phyloP scores from a whole-genome alignment of 192 early-diverging fungal genomes.

The Jimgerdemannia lactiflua region DNA sequence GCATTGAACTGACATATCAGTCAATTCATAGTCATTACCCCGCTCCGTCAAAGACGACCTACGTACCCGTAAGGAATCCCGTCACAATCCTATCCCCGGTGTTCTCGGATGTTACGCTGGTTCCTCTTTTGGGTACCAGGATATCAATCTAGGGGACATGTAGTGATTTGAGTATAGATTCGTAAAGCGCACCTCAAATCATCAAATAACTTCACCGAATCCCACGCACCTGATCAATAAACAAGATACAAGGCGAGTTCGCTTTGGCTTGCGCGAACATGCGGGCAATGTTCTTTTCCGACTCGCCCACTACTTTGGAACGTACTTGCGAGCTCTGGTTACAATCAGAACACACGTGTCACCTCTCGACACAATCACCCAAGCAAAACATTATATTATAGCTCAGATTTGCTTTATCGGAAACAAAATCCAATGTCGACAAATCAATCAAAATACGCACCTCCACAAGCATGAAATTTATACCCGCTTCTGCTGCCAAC shows the following conservation, averaged over 20 bases:
- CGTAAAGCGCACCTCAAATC: not conserved
- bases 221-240: constrained; percentile 81
- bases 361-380: too few species aligned
- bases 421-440: not conserved
- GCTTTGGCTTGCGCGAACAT: constrained; percentile 82
- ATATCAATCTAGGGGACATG: constrained; percentile 64
- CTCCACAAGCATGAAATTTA: constrained; percentile 85
- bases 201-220: not conserved
- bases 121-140: constrained; percentile 72
- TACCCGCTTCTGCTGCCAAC: constrained; percentile 69
- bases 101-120: constrained; percentile 69
- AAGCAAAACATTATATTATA: too few species aligned
- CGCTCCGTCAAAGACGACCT: not conserved
- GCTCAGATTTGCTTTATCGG: too few species aligned
- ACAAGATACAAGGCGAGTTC: constrained; percentile 84
- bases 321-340: constrained; percentile 72
- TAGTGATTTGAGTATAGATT: not conserved
- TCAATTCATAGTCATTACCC: not conserved
- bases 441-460: constrained; percentile 24
- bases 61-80: constrained; percentile 68
- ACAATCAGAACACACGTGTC: not conserved
- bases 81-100: constrained; percentile 89
- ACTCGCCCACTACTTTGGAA: constrained; percentile 94
- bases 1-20: not conserved
- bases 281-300: constrained; percentile 79